These are phyloP conservation scores for Pyricularia sp. DNA, from an alignment of 2,329 filamentous ascomycete genomes.

Conservation along the genomic window DNA sequence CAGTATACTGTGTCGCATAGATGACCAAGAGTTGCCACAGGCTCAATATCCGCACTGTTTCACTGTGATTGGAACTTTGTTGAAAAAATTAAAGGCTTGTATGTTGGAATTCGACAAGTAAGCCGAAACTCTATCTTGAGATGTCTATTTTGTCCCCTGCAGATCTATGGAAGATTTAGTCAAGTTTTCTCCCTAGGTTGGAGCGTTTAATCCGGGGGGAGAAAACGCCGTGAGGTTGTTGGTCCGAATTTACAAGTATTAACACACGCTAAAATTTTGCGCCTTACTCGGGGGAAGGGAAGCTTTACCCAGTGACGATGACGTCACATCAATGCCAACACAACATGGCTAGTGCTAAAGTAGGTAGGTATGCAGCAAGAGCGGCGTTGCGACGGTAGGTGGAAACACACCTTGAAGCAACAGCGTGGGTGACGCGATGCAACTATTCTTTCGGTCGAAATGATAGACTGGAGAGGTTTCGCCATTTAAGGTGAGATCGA, in stretches of 20 bases:
- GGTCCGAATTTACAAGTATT: too few species aligned
- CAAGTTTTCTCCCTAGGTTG: neutral
- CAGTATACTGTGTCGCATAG: too few species aligned
- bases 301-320: neutral
- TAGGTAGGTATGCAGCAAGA: neutral
- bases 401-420: neutral
- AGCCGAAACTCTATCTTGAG: neutral
- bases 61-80: neutral
- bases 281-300: neutral
- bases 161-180: neutral
- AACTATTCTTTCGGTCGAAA: neutral
- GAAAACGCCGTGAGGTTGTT: neutral
- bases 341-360: neutral
- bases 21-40: neutral
- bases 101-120: neutral
- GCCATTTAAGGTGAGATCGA: neutral
- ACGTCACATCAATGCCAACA: neutral
- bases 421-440: neutral
- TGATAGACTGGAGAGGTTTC: neutral
- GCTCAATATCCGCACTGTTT: neutral
- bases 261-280: too few species aligned
- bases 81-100: neutral
- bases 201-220: neutral
- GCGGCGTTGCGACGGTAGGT: neutral
- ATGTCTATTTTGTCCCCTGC: neutral